A percentile compares a stretch with the other conserved stretches of the same genome.
Conservation (phyloP, 2,329 filamentous ascomycete genomes). For the Corynespora cassiicola region DNA sequence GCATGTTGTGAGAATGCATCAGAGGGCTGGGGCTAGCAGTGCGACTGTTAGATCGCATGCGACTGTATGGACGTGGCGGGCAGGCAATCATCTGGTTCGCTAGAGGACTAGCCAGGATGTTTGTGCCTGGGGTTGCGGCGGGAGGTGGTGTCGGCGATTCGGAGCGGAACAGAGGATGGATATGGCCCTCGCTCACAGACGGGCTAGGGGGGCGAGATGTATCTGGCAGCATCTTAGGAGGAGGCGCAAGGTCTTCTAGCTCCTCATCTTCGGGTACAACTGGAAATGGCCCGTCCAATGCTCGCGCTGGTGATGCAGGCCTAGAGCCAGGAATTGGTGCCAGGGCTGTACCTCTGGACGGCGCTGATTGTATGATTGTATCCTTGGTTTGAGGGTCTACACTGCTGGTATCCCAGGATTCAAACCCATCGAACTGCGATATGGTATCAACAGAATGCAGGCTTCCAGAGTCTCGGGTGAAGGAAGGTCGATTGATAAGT, state of each 20-base stretch:
- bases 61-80: conserved; percentile 41
- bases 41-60: conserved; percentile 44
- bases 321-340: conserved; percentile 76
- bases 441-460: conserved; percentile 42
- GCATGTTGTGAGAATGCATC: conserved; percentile 28
- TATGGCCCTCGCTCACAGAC: conserved; percentile 67
- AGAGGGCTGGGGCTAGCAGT: conserved; percentile 29
- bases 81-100: conserved; percentile 67
- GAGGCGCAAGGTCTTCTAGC: conserved; percentile 34
- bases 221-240: conserved; percentile 41
- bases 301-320: conserved; percentile 67
- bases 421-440: conserved; percentile 66
- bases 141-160: conserved; percentile 74
- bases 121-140: conserved; percentile 69
- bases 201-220: conserved; percentile 46
- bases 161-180: conserved; percentile 79
- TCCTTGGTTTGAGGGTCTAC: conserved; percentile 69
- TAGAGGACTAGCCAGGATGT: conserved; percentile 73
- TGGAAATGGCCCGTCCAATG: conserved; percentile 60
- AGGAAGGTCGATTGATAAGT: conserved; percentile 39
- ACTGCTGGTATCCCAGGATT: conserved; percentile 76
- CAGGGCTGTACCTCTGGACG: conserved; percentile 59
- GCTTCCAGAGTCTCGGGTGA: conserved; percentile 37
- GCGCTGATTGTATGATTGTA: conserved; percentile 37
- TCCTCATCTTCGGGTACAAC: conserved; percentile 17